Evolutionary conservation across 225 moss, liverwort and hornwort genomes (phyloP).

Genomic region (Pseudisothecium myosuroides): DNA sequence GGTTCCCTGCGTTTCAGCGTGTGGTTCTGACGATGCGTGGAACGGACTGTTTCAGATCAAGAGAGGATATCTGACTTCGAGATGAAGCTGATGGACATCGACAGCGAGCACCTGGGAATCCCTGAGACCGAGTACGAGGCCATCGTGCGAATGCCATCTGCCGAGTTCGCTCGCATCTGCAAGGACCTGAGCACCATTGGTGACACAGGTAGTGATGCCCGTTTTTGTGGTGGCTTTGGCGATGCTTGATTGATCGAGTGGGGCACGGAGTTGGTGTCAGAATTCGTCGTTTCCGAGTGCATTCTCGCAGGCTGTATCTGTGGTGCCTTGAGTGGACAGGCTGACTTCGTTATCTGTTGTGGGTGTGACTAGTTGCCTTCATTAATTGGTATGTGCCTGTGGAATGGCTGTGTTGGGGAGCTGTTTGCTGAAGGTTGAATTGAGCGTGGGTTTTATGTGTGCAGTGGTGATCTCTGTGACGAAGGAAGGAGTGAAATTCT

Average conservation of each 20-base stretch:
- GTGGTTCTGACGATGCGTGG: not conserved
- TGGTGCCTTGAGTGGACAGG: too few species aligned
- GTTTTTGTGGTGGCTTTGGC: too few species aligned
- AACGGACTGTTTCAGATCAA: slow-evolving; percentile 33
- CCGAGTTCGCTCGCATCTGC: slow-evolving; percentile 84
- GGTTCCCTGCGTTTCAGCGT: not conserved
- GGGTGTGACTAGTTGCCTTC: too few species aligned
- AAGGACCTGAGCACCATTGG: slow-evolving; percentile 92
- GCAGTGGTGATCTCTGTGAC: slow-evolving; percentile 91
- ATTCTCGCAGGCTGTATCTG: not conserved
- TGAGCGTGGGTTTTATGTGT: not conserved
- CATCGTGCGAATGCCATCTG: slow-evolving; percentile 79
- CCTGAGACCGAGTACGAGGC: slow-evolving; percentile 88
- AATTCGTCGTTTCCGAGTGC: not conserved
- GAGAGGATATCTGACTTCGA: slow-evolving; percentile 93
- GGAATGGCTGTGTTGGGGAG: not conserved
- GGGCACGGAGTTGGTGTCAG: not conserved
- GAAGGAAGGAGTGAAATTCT: slow-evolving; percentile 94
- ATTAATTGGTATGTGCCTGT: too few species aligned
- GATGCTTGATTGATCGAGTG: not conserved
- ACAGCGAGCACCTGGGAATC: slow-evolving; percentile 94
- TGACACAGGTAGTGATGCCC: slow-evolving; percentile 49
- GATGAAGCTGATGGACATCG: slow-evolving; percentile 99
- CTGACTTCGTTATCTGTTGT: not conserved
- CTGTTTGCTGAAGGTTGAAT: not conserved